These are phyloP conservation scores for Arthrobotrys sinensis DNA, from an alignment of 2,329 filamentous ascomycete species.

Conservation along the genomic window DNA sequence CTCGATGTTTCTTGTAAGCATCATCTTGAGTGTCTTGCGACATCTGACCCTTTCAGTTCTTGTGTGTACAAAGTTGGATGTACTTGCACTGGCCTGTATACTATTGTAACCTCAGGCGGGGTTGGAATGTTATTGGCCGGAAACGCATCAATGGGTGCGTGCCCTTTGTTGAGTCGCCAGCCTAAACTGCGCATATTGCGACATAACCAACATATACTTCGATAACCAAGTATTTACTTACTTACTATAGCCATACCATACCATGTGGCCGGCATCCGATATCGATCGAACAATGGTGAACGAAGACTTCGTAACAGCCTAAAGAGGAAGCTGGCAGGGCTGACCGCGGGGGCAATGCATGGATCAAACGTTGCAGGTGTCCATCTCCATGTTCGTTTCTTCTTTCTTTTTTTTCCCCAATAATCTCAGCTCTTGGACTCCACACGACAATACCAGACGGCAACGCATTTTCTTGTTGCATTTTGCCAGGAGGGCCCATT, in stretches of 20 bases:
- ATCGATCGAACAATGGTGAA: conserved; percentile 1
- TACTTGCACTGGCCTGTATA: too few relatives aligned
- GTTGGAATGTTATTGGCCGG: conserved; percentile 23
- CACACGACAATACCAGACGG: not conserved
- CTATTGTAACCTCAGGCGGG: conserved; percentile 22
- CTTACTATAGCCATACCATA: not conserved
- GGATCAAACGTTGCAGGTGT: conserved; percentile 24
- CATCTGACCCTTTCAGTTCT: too few relatives aligned
- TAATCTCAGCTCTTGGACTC: not conserved
- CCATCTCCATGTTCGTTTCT: not conserved
- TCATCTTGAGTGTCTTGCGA: not conserved
- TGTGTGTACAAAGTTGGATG: too few relatives aligned
- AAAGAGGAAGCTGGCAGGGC: conserved; percentile 34
- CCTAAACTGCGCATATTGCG: conserved; percentile 22
- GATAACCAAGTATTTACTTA: not conserved
- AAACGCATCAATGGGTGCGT: conserved; percentile 20
- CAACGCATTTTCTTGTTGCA: conserved; percentile 18
- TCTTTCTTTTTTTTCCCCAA: too few relatives aligned
- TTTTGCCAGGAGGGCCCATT: too few relatives aligned
- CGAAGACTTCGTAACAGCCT: conserved; percentile 9
- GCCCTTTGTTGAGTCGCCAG: conserved; percentile 34
- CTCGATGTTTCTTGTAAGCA: conserved; percentile 13
- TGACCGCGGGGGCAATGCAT: not conserved
- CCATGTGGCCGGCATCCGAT: conserved; percentile 12
- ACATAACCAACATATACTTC: conserved; percentile 6